These are phyloP conservation scores for Colletotrichum karsti DNA, from an alignment of 2,329 filamentous ascomycete species.

Conservation along the genomic window DNA sequence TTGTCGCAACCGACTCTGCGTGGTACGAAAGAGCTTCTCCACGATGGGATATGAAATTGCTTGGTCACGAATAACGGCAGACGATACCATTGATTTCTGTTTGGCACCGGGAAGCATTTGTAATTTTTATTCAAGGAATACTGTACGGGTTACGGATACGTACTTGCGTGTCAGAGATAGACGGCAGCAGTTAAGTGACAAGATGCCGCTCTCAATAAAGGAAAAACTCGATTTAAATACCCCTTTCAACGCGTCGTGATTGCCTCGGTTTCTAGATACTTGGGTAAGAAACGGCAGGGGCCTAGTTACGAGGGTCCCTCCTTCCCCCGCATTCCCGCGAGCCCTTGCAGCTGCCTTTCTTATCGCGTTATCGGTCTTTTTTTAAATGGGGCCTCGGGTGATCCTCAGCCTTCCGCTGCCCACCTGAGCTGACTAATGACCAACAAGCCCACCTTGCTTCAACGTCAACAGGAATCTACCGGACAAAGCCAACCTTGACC, in stretches of 20 bases:
- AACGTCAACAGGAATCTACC: conserved; percentile 37
- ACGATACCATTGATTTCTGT: conserved; percentile 10
- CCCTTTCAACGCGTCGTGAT: background rate
- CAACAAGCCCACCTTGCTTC: conserved; percentile 25
- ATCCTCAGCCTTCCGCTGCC: conserved; percentile 23
- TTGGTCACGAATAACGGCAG: conserved; percentile 29
- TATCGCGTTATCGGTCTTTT: conserved; percentile 8
- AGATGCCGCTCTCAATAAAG: background rate
- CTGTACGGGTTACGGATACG: background rate
- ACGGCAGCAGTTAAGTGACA: conserved; percentile 4
- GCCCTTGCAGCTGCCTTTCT: background rate
- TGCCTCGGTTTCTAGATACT: background rate
- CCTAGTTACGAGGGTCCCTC: background rate
- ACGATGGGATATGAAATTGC: conserved; percentile 36
- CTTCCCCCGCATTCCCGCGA: conserved; percentile 13
- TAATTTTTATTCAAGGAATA: conserved; percentile 3
- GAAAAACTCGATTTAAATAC: background rate
- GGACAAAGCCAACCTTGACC: conserved; percentile 45
- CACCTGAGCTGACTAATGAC: conserved; percentile 30
- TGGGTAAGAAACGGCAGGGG: background rate
- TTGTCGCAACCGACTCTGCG: conserved; percentile 49
- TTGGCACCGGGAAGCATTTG: background rate
- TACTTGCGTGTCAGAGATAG: background rate
- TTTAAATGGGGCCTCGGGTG: conserved; percentile 10
- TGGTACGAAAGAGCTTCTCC: conserved; percentile 60